Evolutionary conservation across 1,284 basidiomycete genomes (phyloP).

Genomic region (Heterobasidion occidentale): DNA sequence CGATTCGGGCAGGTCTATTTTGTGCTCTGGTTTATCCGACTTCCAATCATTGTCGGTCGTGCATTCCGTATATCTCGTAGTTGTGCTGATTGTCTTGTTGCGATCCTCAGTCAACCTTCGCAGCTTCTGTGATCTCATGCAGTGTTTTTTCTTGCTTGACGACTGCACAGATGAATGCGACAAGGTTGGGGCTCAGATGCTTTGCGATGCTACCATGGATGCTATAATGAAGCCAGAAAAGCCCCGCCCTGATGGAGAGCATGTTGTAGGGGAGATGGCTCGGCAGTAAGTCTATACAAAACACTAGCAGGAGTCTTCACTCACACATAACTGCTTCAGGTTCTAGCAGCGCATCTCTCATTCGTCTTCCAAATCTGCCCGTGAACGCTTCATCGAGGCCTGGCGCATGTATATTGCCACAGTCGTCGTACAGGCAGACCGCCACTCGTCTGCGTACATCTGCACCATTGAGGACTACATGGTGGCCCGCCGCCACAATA

Average conservation of each 20-base stretch:
- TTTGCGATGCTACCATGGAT: conserved; percentile 20
- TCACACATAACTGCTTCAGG: conserved; percentile 11
- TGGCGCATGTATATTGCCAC: conserved; percentile 29
- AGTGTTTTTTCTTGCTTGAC: conserved; percentile 23
- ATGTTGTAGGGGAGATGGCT: conserved; percentile 10
- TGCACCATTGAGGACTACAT: conserved; percentile 29
- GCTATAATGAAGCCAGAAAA: conserved; percentile 13
- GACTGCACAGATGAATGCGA: conserved; percentile 22
- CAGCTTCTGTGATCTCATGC: conserved; percentile 20
- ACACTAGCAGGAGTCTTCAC: not conserved
- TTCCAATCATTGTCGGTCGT: not conserved
- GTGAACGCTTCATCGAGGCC: conserved; percentile 26
- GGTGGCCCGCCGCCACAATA: conserved; percentile 27
- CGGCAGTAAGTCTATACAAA: conserved; percentile 13
- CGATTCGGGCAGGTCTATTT: not conserved
- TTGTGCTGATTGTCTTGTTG: not conserved
- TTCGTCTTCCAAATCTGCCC: conserved; percentile 21
- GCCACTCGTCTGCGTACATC: conserved; percentile 22
- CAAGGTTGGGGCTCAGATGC: conserved; percentile 1
- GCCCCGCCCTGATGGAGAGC: conserved; percentile 14
- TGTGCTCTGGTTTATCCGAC: not conserved
- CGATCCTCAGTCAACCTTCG: not conserved
- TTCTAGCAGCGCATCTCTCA: conserved; percentile 27
- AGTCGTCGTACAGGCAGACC: conserved; percentile 30
- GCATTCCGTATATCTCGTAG: not conserved